Conservation (phyloP, 345 rosid genomes). For the Salix brachista region DNA sequence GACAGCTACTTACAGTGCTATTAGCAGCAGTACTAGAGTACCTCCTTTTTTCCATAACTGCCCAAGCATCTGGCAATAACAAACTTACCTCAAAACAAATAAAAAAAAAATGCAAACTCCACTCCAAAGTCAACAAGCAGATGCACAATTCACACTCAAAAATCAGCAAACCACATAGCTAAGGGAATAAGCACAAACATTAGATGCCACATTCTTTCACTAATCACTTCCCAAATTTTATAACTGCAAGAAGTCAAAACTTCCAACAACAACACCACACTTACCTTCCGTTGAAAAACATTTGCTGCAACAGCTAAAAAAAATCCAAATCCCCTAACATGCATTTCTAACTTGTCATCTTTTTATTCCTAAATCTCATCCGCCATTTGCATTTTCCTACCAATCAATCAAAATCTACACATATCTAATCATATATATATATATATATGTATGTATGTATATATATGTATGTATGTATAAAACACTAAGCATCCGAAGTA, state of each 20-base stretch:
- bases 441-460: not conserved
- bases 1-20: slow-evolving; percentile 39
- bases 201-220: not conserved
- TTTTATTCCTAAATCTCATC: not conserved
- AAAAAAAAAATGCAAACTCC: not conserved
- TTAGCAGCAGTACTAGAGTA: slow-evolving; percentile 24
- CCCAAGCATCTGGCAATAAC: slow-evolving; percentile 46
- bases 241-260: too few species aligned
- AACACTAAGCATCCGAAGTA: not conserved
- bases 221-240: not conserved
- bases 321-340: not conserved
- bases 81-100: slow-evolving; percentile 2
- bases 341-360: not conserved
- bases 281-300: not conserved
- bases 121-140: not conserved
- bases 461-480: not conserved
- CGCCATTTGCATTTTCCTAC: not conserved
- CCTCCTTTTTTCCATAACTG: slow-evolving; percentile 33
- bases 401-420: not conserved
- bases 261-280: too few species aligned
- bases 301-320: not conserved
- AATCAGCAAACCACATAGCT: not conserved
- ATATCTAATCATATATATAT: too few species aligned
- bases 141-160: not conserved
- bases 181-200: not conserved